Base-by-base conservation (phyloP, 2,329 filamentous ascomycete species). In the Arthrobotrys entomopaga region DNA sequence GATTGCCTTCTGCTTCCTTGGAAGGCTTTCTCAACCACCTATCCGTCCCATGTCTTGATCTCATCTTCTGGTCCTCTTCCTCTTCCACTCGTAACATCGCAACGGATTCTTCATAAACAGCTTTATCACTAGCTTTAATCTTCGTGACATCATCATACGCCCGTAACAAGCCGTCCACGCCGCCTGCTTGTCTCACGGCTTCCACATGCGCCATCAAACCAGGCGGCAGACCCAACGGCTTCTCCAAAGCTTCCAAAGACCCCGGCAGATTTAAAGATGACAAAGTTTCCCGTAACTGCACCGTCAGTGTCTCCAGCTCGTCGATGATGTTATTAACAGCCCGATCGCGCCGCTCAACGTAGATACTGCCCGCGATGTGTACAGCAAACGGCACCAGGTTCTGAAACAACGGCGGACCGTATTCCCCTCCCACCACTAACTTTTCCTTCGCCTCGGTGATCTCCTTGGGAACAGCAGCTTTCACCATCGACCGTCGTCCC, bases 311-410 rank as follows among this genome's bases (percentile, higher is more conserved):
- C 78, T 98, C 93, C 3, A 98, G 84, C 79, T 96, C 90, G 24
- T 90, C 89, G 56, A 97, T 90, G 58, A 88, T 91, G 77, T 92
- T 91, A 80, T 95, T 96, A 49, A 99, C 90, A 69, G 97, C 84
- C n/a, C 93, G 87, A 81, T 99, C 93, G 67, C 93, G 87, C 13
- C 93, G 87, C 80, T 98, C 93, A 65, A 93, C 93, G 80, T 99
- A 99, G 38, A 98, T 97, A 54, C 92, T 97, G 0, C 93, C 92
- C 6, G 95, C 95, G 56, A 98, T 87, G 79, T 99, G 95, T 0
- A 98, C 95, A 0, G 93, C 93, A 80, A 97, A 98, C 0, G 95
- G 95, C 0, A 99, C 95, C 1, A 99, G 86, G 78, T 94, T 95
- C 1, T 91, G 88, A 80, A 99, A 98, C 0, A 99, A 83, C 0